These are phyloP conservation scores for Wickerhamiella spandovensis DNA, from an alignment of 805 yeast species.

Conservation along the genomic window DNA sequence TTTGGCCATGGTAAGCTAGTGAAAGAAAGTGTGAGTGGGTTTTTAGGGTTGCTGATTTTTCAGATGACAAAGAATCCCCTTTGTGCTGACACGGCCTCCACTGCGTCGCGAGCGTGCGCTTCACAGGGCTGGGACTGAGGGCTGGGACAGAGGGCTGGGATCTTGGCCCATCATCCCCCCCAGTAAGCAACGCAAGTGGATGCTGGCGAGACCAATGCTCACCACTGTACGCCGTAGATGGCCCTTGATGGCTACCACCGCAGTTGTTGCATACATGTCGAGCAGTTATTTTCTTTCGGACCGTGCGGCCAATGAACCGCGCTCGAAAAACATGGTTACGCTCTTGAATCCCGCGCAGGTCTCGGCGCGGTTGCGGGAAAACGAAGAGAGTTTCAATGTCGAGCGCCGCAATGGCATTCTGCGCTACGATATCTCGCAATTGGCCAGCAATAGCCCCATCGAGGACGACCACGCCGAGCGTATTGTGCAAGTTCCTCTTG, in stretches of 20 bases:
- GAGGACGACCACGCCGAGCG: conserved; percentile 89
- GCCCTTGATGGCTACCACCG: conserved; percentile 8
- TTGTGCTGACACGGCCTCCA: neutral
- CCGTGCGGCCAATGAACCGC: conserved; percentile 3
- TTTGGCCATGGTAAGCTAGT: conserved; percentile 34
- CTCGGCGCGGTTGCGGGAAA: conserved; percentile 48
- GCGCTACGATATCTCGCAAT: conserved; percentile 79
- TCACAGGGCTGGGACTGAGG: too few species aligned
- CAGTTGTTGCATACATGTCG: conserved; percentile 5
- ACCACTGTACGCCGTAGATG: conserved; percentile 3
- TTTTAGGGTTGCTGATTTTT: neutral
- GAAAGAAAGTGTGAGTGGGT: neutral
- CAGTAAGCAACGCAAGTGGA: neutral
- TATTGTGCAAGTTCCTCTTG: conserved; percentile 46
- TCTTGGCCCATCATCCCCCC: too few species aligned
- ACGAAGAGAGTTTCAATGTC: conserved; percentile 68
- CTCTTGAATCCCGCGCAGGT: conserved; percentile 42
- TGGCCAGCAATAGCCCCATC: conserved; percentile 84
- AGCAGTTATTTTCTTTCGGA: neutral
- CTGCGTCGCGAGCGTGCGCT: too few species aligned
- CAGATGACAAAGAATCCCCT: neutral
- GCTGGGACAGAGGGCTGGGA: too few species aligned
- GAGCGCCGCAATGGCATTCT: conserved; percentile 78
- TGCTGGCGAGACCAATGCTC: neutral
- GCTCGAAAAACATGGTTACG: conserved; percentile 2